These are phyloP conservation scores for Mycosphaerelloides madeirae DNA, from an alignment of 2,329 filamentous ascomycete genomes.

Conservation along the genomic window DNA sequence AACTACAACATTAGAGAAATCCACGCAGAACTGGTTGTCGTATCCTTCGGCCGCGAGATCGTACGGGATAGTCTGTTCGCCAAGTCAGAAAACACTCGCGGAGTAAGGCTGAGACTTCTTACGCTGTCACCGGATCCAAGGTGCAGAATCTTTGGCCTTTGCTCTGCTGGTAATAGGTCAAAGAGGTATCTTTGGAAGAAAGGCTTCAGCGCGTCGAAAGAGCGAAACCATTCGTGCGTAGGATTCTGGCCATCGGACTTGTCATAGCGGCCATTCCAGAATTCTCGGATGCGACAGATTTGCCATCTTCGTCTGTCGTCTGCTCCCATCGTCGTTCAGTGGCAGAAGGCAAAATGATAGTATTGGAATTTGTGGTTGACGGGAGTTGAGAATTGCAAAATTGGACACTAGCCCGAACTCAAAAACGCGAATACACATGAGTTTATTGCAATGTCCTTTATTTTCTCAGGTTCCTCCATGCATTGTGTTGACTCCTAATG, in stretches of 20 bases:
- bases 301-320: conserved; percentile 28
- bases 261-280: conserved; percentile 50
- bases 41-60: conserved; percentile 48
- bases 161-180: conserved; percentile 4
- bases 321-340: background rate
- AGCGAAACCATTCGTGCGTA: conserved; percentile 53
- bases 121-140: conserved; percentile 57
- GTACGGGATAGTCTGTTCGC: conserved; percentile 46
- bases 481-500: too few species aligned
- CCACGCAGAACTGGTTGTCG: conserved; percentile 49
- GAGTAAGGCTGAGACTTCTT: conserved; percentile 5
- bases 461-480: too few species aligned
- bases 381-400: too few species aligned
- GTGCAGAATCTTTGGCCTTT: conserved; percentile 47
- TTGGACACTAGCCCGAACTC: too few species aligned
- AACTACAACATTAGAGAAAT: conserved; percentile 54
- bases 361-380: too few species aligned
- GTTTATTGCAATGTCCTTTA: too few species aligned
- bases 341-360: too few species aligned
- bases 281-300: conserved; percentile 40
- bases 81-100: background rate
- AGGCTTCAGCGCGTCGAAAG: conserved; percentile 44
- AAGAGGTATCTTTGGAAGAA: conserved; percentile 48
- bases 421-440: too few species aligned
- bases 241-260: conserved; percentile 36